Percentiles rank a stretch among this genome's conserved stretches.
Evolutionary conservation across 371 early-diverging fungal species (phyloP).

Genomic region (Entomophthora muscae): DNA sequence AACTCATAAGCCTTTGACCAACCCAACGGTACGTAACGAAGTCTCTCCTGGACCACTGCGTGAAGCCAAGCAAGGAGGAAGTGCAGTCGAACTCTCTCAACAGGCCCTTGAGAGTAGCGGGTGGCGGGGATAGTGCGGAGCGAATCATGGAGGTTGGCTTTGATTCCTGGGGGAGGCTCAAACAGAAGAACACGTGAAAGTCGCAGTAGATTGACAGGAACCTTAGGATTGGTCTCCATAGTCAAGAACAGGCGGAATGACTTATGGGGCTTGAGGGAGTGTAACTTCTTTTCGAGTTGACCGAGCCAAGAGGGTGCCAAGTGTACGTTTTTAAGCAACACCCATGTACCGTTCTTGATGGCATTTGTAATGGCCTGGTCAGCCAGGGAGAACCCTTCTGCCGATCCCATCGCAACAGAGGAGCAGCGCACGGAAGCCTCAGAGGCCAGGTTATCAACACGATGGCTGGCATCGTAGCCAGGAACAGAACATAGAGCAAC

Average conservation of each 20-base stretch:
- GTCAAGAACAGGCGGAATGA: constrained; percentile 90
- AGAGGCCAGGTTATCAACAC: constrained; percentile 77
- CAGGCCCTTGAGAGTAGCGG: constrained; percentile 46
- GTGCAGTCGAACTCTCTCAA: constrained; percentile 74
- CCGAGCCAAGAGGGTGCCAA: constrained; percentile 86
- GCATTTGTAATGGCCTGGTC: constrained; percentile 79
- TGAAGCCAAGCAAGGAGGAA: constrained; percentile 95
- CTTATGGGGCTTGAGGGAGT: constrained; percentile 61
- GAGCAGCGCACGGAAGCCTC: constrained; percentile 36
- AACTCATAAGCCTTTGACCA: constrained; percentile 96
- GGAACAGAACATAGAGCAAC: constrained; percentile 84
- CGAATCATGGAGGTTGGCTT: constrained; percentile 79
- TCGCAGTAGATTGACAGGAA: constrained; percentile 79
- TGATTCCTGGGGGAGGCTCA: constrained; percentile 91
- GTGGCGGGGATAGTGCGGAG: constrained; percentile 44
- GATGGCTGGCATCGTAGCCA: constrained; percentile 90
- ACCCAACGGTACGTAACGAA: constrained; percentile 90
- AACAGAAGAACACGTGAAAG: constrained; percentile 83
- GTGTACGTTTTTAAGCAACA: constrained; percentile 94
- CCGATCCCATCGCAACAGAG: constrained; percentile 94
- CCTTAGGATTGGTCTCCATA: constrained; percentile 90
- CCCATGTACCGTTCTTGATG: constrained; percentile 79
- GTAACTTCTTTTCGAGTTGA: constrained; percentile 85
- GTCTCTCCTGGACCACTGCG: constrained; percentile 82
- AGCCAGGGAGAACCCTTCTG: constrained; percentile 81